These are phyloP conservation scores for Hypoxylon sp. DNA, from an alignment of 2,329 filamentous ascomycete genomes.

Conservation along the genomic window DNA sequence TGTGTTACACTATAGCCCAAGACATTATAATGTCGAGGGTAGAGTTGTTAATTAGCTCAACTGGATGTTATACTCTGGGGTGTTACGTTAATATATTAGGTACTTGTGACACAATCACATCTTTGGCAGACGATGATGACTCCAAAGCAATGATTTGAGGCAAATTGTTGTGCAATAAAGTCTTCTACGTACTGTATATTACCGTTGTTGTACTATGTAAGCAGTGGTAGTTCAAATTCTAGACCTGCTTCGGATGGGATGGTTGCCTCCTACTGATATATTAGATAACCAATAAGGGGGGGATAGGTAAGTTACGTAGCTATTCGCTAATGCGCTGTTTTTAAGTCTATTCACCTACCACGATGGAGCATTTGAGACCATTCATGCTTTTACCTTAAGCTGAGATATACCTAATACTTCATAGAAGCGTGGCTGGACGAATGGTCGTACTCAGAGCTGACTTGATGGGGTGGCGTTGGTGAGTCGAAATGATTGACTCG, in stretches of 20 bases:
- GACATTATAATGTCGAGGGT: background rate
- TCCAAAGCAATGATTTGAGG: background rate
- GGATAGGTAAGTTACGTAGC: background rate
- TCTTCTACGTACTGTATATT: background rate
- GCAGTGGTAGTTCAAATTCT: background rate
- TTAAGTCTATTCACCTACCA: background rate
- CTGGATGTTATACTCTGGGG: background rate
- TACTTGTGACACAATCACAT: background rate
- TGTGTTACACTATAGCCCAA: background rate
- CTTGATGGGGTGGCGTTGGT: conserved; percentile 2
- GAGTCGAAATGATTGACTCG: background rate
- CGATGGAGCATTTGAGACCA: background rate
- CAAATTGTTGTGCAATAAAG: background rate
- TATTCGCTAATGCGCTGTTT: background rate
- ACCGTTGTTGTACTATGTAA: background rate
- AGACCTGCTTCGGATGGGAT: background rate
- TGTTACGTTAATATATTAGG: conserved; percentile 8
- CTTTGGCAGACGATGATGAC: background rate
- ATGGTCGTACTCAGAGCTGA: conserved; percentile 1
- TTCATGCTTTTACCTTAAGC: background rate
- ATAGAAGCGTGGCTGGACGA: background rate
- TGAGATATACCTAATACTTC: background rate
- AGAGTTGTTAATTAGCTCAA: background rate
- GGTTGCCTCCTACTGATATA: background rate
- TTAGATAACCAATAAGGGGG: background rate